phyloP scores from a whole-genome alignment of 2,329 filamentous ascomycete genomes.

The Aspergillus fructus region DNA sequence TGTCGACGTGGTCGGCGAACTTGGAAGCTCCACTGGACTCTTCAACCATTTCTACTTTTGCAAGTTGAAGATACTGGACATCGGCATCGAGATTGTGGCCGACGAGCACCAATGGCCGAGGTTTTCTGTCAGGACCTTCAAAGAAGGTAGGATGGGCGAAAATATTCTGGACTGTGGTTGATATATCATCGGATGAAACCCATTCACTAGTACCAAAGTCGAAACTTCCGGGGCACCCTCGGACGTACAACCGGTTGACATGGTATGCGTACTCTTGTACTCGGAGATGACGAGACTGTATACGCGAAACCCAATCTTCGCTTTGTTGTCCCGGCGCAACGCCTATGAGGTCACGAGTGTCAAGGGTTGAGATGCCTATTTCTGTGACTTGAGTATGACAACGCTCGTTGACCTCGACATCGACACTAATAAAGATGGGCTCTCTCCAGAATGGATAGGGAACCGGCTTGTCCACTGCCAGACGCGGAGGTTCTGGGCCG shows the following conservation, averaged over 20 bases:
- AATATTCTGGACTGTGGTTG: constrained; percentile 50
- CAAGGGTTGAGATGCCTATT: constrained; percentile 78
- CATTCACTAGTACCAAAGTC: constrained; percentile 64
- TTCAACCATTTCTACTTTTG: constrained; percentile 58
- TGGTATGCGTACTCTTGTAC: constrained; percentile 67
- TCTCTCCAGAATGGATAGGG: constrained; percentile 52
- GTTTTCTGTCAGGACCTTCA: constrained; percentile 40
- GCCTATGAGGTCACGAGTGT: constrained; percentile 61
- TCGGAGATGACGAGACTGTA: constrained; percentile 73
- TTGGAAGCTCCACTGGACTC: constrained; percentile 19
- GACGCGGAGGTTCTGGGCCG: constrained; percentile 24
- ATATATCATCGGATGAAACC: constrained; percentile 48
- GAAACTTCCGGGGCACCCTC: constrained; percentile 75
- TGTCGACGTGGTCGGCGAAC: constrained; percentile 70
- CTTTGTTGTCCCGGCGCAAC: constrained; percentile 62
- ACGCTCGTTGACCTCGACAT: constrained; percentile 78
- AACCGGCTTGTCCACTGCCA: constrained; percentile 48
- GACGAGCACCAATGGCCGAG: constrained; percentile 70
- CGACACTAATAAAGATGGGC: constrained; percentile 74
- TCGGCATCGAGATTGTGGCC: constrained; percentile 73
- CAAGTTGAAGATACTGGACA: constrained; percentile 61
- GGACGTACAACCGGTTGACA: constrained; percentile 66
- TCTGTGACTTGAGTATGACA: constrained; percentile 72
- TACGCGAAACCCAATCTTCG: constrained; percentile 64
- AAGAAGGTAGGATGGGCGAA: constrained; percentile 58